phyloP scores from a whole-genome alignment of 768 basidiomycete genomes.

The Tylopilus rubrobrunneus region DNA sequence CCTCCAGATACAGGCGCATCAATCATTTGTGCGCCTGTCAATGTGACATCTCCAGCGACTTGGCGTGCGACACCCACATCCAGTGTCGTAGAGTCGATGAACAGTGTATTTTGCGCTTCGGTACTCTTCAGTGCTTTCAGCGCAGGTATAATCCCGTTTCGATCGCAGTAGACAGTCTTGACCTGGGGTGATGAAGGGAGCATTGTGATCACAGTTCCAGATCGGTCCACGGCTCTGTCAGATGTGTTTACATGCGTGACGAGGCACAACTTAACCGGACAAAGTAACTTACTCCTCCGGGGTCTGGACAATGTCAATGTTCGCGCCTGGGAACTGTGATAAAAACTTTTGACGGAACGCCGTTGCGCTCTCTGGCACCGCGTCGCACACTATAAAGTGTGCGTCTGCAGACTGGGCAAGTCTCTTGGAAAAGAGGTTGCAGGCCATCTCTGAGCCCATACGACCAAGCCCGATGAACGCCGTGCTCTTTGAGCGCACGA shows the following conservation, averaged over 20 bases:
- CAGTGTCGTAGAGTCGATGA: slow-evolving; percentile 89
- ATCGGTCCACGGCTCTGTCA: slow-evolving; percentile 57
- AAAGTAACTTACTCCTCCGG: slow-evolving; percentile 66
- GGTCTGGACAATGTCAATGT: slow-evolving; percentile 52
- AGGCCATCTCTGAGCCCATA: slow-evolving; percentile 87
- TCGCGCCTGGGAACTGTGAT: slow-evolving; percentile 54
- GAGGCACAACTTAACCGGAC: not conserved
- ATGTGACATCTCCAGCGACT: slow-evolving; percentile 52
- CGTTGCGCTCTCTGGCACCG: slow-evolving; percentile 52
- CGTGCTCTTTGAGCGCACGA: slow-evolving; percentile 46
- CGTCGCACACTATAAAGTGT: slow-evolving; percentile 78
- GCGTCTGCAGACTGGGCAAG: slow-evolving; percentile 48
- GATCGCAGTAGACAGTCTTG: slow-evolving; percentile 61
- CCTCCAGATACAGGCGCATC: slow-evolving; percentile 96
- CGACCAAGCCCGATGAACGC: slow-evolving; percentile 85
- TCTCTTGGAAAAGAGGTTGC: slow-evolving; percentile 78
- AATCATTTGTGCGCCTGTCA: slow-evolving; percentile 68
- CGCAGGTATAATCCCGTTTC: slow-evolving; percentile 61
- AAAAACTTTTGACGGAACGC: slow-evolving; percentile 56
- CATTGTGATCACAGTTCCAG: slow-evolving; percentile 80
- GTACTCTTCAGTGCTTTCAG: slow-evolving; percentile 44
- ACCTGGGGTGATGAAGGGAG: slow-evolving; percentile 91
- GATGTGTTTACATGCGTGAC: slow-evolving; percentile 8
- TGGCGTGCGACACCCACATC: slow-evolving; percentile 72
- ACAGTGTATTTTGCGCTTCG: slow-evolving; percentile 47